Percentiles rank a stretch among this genome's conserved stretches.
Evolutionary conservation across 2,329 filamentous ascomycete genomes (phyloP).

Genomic region (Colletotrichum sp.): DNA sequence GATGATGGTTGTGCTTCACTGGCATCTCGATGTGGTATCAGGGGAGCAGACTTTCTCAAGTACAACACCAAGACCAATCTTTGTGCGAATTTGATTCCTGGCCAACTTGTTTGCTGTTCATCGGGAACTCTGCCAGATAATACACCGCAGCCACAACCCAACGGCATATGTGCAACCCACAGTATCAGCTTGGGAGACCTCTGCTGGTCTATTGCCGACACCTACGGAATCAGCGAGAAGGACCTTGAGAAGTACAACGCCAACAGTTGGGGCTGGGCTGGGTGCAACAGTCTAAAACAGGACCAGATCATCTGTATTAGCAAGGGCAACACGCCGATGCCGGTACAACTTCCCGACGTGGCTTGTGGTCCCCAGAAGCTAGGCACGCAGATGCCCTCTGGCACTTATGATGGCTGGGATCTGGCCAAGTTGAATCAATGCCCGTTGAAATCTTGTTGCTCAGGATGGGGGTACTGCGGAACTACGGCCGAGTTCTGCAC

Average conservation of each 20-base stretch:
- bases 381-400: conserved; percentile 36
- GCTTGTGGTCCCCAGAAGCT: conserved; percentile 48
- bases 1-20: conserved; percentile 30
- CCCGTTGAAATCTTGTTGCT: conserved; percentile 47
- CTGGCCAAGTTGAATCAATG: conserved; percentile 50
- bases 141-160: conserved; percentile 34
- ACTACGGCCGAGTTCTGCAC: conserved; percentile 5
- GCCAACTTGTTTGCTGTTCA: conserved; percentile 42
- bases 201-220: conserved; percentile 34
- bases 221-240: conserved; percentile 21
- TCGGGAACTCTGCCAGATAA: conserved; percentile 37
- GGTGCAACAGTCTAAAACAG: conserved; percentile 3
- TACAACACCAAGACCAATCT: conserved; percentile 29
- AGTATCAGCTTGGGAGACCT: conserved; percentile 33
- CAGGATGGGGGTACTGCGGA: conserved; percentile 24
- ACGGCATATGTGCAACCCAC: conserved; percentile 41
- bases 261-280: conserved; percentile 41
- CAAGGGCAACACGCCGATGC: conserved; percentile 24
- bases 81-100: conserved; percentile 35
- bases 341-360: conserved; percentile 22
- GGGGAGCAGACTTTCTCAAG: conserved; percentile 25
- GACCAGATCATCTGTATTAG: conserved; percentile 26
- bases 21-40: conserved; percentile 29
- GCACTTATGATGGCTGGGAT: conserved; percentile 28
- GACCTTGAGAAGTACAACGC: conserved; percentile 35